Evolutionary conservation across 2,329 filamentous ascomycete species (phyloP).

Genomic region (Trichoderma oligosporum): DNA sequence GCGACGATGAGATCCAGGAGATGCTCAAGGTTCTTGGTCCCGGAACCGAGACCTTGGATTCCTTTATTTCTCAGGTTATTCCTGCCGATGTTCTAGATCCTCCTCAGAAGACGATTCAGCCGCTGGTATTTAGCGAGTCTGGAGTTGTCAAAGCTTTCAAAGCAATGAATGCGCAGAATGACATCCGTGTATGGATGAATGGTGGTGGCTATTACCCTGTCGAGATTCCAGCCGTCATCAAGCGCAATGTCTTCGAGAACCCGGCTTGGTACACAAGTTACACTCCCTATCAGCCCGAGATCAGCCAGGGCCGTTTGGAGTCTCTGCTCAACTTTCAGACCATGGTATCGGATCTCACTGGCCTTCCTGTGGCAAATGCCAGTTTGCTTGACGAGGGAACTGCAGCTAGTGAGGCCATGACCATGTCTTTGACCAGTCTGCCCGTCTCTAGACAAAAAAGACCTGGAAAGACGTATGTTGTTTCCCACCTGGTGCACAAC

Average conservation of each 20-base stretch:
- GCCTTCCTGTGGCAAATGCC: constrained; percentile 82
- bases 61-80: constrained; percentile 80
- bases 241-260: constrained; percentile 87
- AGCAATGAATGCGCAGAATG: constrained; percentile 38
- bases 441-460: constrained; percentile 68
- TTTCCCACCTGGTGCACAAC: constrained; percentile 77
- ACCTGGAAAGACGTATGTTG: constrained; percentile 74
- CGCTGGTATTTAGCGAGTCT: constrained; percentile 51
- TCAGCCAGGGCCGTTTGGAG: constrained; percentile 90
- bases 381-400: constrained; percentile 89
- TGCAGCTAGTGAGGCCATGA: constrained; percentile 94
- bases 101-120: constrained; percentile 35
- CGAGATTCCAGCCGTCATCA: constrained; percentile 83
- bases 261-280: constrained; percentile 98
- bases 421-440: constrained; percentile 76
- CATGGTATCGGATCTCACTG: constrained; percentile 82
- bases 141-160: constrained; percentile 30
- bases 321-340: constrained; percentile 96
- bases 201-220: constrained; percentile 86
- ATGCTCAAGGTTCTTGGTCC: constrained; percentile 82
- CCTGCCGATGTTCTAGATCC: constrained; percentile 66
- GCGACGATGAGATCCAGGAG: constrained; percentile 60
- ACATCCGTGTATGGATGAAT: constrained; percentile 63
- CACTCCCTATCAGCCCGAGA: constrained; percentile 94
- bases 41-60: constrained; percentile 68